Conservation (phyloP, 1,139 yeast species). For the Hyphopichia wangnamkhiaoensis region DNA sequence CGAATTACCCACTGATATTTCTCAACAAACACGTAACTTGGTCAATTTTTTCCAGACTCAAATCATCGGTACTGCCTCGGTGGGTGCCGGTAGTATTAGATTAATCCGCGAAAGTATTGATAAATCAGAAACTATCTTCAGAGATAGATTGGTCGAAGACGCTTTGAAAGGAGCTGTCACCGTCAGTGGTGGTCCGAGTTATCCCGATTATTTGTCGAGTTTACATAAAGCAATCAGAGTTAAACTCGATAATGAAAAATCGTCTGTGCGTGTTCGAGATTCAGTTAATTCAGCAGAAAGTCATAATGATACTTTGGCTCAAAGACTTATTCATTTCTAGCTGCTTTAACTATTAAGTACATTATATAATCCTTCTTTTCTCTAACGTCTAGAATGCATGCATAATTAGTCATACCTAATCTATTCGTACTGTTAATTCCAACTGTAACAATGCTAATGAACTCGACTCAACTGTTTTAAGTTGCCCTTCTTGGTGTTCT, state of each 20-base stretch:
- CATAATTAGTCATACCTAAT: no score
- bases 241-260: slow-evolving; percentile 50
- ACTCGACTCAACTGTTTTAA: no score
- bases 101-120: slow-evolving; percentile 69
- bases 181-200: slow-evolving; percentile 48
- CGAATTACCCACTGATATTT: slow-evolving; percentile 65
- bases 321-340: slow-evolving; percentile 8
- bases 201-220: slow-evolving; percentile 59
- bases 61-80: slow-evolving; percentile 31
- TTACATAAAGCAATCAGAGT: slow-evolving; percentile 62
- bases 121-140: slow-evolving; percentile 58
- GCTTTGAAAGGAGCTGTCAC: slow-evolving; percentile 31
- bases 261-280: slow-evolving; percentile 32
- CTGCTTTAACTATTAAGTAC: background rate
- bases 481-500: no score
- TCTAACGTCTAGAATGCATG: background rate
- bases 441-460: no score
- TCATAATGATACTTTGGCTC: slow-evolving; percentile 10
- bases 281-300: slow-evolving; percentile 30
- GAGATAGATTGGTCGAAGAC: slow-evolving; percentile 74
- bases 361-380: background rate
- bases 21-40: slow-evolving; percentile 65
- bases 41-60: slow-evolving; percentile 50
- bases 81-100: slow-evolving; percentile 49
- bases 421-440: no score